Conservation (phyloP, 2,329 filamentous ascomycete species). For the Tolypocladium amazonense region DNA sequence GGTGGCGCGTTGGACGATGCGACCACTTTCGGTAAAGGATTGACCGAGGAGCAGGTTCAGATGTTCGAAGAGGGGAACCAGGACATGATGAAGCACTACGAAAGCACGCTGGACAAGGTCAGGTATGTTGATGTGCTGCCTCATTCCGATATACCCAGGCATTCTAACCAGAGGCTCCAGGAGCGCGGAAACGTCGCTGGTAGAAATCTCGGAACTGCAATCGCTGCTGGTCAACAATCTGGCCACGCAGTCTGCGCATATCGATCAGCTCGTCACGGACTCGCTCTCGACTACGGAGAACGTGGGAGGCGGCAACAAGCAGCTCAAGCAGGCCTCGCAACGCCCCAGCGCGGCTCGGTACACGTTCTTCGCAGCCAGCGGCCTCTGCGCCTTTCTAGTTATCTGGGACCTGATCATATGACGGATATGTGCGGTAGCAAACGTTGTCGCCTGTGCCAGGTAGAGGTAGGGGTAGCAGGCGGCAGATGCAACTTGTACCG, state of each 20-base stretch:
- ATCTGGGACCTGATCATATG: constrained; percentile 64
- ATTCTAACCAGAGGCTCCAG: constrained; percentile 30
- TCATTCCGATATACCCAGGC: not conserved
- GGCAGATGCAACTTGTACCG: not conserved
- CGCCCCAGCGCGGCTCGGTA: constrained; percentile 62
- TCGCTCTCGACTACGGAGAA: constrained; percentile 76
- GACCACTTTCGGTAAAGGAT: constrained; percentile 30
- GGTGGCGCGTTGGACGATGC: constrained; percentile 8
- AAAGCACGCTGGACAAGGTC: constrained; percentile 89
- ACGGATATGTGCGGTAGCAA: not conserved
- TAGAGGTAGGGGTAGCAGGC: not conserved
- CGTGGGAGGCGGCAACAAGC: constrained; percentile 78
- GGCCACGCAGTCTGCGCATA: constrained; percentile 74
- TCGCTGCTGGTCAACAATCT: constrained; percentile 81
- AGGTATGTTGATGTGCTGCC: constrained; percentile 49
- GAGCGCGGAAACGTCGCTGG: constrained; percentile 76
- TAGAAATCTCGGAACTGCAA: constrained; percentile 90
- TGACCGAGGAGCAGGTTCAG: constrained; percentile 79
- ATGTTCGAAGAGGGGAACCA: constrained; percentile 91
- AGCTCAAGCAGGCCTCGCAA: constrained; percentile 74
- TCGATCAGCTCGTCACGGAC: constrained; percentile 79
- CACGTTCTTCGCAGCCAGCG: constrained; percentile 71
- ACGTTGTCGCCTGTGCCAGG: not conserved
- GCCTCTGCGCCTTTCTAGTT: constrained; percentile 63
- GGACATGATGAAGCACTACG: constrained; percentile 85